Evolutionary conservation across 1,284 basidiomycete genomes (phyloP).

Genomic region (Ustilago trichophora): DNA sequence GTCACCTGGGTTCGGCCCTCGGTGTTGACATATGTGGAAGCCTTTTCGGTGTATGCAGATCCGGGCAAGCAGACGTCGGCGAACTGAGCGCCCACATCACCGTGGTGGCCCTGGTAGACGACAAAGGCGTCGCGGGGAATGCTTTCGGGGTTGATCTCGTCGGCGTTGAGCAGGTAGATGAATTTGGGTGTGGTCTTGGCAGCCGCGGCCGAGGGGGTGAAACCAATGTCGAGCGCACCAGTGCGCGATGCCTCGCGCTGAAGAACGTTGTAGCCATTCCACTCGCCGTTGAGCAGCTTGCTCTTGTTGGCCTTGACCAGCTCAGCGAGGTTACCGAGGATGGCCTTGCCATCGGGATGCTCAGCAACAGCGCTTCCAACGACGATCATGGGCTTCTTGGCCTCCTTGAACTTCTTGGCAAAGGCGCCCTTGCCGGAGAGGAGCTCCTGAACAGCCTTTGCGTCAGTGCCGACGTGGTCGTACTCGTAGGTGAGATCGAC

Average conservation of each 20-base stretch:
- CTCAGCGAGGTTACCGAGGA: constrained; percentile 80
- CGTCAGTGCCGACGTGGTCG: constrained; percentile 84
- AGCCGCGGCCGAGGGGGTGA: constrained; percentile 82
- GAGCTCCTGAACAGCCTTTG: constrained; percentile 82
- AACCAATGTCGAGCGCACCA: constrained; percentile 95
- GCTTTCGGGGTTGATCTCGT: constrained; percentile 88
- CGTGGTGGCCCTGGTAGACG: constrained; percentile 99
- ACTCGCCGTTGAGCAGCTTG: constrained; percentile 83
- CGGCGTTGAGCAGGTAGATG: constrained; percentile 94
- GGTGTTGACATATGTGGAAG: constrained; percentile 93
- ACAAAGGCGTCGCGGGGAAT: constrained; percentile 95
- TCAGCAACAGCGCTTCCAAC: constrained; percentile 88
- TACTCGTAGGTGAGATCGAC: constrained; percentile 93
- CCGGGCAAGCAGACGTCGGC: constrained; percentile 95
- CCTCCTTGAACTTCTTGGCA: constrained; percentile 84
- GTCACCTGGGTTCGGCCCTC: constrained; percentile 93
- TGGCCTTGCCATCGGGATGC: constrained; percentile 83
- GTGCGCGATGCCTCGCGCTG: constrained; percentile 89
- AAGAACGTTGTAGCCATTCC: constrained; percentile 94
- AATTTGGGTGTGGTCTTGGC: constrained; percentile 86
- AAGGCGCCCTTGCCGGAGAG: constrained; percentile 78
- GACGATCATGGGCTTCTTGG: constrained; percentile 93
- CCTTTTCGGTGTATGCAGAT: constrained; percentile 96
- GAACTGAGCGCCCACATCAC: constrained; percentile 93
- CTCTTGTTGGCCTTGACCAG: constrained; percentile 75